phyloP scores from a whole-genome alignment of 495 filamentous ascomycete species.

The Daldinia loculata region DNA sequence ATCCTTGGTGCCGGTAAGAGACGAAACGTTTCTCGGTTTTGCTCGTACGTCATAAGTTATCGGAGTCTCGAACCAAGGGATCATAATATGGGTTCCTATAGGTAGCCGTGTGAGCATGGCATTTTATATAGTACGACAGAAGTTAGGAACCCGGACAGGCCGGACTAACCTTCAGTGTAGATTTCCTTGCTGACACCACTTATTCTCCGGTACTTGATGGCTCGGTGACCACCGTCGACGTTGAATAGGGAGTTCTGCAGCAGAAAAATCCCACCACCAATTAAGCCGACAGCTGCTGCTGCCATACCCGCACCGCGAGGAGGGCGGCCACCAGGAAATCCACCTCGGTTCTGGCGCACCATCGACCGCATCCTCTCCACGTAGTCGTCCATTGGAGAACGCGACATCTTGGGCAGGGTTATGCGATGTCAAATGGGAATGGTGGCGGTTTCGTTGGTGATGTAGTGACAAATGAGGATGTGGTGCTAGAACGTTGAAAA shows the following conservation, averaged over 20 bases:
- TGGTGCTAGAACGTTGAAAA: slow-evolving; percentile 20
- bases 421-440: background rate
- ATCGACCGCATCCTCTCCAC: slow-evolving; percentile 45
- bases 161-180: slow-evolving; percentile 83
- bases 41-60: slow-evolving; percentile 98
- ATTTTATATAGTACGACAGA: slow-evolving; percentile 4
- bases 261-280: slow-evolving; percentile 71
- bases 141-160: background rate
- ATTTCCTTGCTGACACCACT: slow-evolving; percentile 97
- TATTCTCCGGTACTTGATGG: slow-evolving; percentile 96
- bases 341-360: slow-evolving; percentile 41
- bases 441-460: slow-evolving; percentile 1
- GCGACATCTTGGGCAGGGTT: slow-evolving; percentile 54
- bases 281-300: slow-evolving; percentile 52
- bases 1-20: slow-evolving; percentile 97
- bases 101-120: slow-evolving; percentile 19
- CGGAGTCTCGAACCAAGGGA: slow-evolving; percentile 97
- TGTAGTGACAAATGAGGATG: slow-evolving; percentile 13
- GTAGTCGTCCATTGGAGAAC: slow-evolving; percentile 57
- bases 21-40: slow-evolving; percentile 95
- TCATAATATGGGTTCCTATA: slow-evolving; percentile 86
- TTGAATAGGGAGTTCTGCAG: slow-evolving; percentile 94
- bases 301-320: slow-evolving; percentile 45
- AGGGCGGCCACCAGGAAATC: slow-evolving; percentile 46
- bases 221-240: slow-evolving; percentile 98